Evolutionary conservation across 371 early-diverging fungal genomes (phyloP).

Genomic region (Mortierella sp.): DNA sequence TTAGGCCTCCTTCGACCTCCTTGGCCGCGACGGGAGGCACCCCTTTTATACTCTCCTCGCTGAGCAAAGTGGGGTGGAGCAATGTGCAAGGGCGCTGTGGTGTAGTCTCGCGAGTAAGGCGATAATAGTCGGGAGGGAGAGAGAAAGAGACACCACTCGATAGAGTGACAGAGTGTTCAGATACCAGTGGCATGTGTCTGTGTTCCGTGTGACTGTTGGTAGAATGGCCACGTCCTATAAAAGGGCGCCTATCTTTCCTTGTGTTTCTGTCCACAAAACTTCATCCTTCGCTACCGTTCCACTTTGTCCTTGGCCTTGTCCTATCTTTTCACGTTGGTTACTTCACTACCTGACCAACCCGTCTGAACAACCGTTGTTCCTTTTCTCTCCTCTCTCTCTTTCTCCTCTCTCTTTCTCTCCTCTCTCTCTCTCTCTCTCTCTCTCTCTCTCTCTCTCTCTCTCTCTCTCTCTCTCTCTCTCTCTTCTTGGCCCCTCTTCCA

Average conservation of each 20-base stretch:
- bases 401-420: neutral
- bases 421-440: neutral
- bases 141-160: no score
- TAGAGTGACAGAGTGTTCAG: no score
- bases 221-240: constrained; percentile 14
- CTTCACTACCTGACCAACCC: neutral
- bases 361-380: neutral
- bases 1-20: no score
- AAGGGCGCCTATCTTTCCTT: constrained; percentile 50
- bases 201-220: no score
- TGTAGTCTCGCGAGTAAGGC: no score
- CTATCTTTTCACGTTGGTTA: constrained; percentile 47
- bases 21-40: no score
- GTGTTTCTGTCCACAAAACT: constrained; percentile 27
- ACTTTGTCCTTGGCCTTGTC: neutral
- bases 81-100: no score
- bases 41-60: no score
- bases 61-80: no score
- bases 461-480: neutral
- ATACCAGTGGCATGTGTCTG: no score
- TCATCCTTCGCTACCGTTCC: neutral
- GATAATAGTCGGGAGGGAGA: no score
- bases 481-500: neutral
- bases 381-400: neutral
- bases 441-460: neutral